Evolutionary conservation across 176 grass and related monocot species (phyloP), one percentile per base, ranked within the genome.

Genomic region (Musa itinerans): DNA sequence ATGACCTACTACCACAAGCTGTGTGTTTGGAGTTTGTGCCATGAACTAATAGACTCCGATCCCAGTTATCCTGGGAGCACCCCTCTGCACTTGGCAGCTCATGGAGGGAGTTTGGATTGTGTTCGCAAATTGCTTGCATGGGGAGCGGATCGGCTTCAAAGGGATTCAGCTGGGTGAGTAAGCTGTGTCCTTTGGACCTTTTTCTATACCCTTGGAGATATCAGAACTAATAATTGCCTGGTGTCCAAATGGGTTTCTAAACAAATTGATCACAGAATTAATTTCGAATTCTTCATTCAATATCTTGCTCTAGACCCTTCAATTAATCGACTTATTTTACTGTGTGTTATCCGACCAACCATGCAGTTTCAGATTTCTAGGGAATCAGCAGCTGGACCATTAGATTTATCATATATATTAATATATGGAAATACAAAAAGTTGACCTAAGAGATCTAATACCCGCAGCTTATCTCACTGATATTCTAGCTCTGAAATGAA

Each of bases 111-210:
- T 82, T 83, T 98, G 27, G 95, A 98, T 80, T 98, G 95, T 77
- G 85, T 98, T 84, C 95, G 90, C 43, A 84, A 89, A 78, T 87
- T 98, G 50, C 95, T 98, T 68, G 85, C 95, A 63, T 94, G 95
- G 95, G 95, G 95, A 65, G 95, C 95, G 52, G 90, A 98, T 83
- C 90, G 95, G 63, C 90, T 89, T 85, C 95, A 98, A 75, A 89
- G 84, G 69, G 95, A 98, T 82, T 90, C 94, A 56, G 88, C 87
- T 3, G 94, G 94, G 94, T 93, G 74, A 81, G 83, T 50, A 53
- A 74, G 4, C 53, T 51, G 58, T 48, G 12, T 13, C 6, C 24
- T 65, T 12, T 65, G n/a, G 23, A 23, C 19, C 34, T 43, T 65
- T 65, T 17, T 10, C 62, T 12, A 25, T 65, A 21, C 22, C 23